Evolutionary conservation across 176 grass and related monocot genomes (phyloP).

Genomic region (Elymus sibiricus): DNA sequence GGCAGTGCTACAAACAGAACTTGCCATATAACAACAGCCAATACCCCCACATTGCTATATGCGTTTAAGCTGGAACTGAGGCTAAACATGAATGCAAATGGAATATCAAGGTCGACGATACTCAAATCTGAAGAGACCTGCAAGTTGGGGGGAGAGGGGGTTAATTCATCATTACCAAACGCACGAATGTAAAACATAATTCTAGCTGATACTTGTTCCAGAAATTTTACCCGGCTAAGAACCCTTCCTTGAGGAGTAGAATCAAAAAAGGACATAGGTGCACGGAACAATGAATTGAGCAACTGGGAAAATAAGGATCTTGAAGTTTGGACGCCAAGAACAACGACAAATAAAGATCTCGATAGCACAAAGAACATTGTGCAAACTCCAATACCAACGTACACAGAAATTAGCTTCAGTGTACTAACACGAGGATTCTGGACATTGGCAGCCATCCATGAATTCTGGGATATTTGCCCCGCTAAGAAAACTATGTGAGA

Average conservation of each 20-base stretch:
- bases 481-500: conserved; percentile 53
- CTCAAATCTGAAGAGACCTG: conserved; percentile 90
- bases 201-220: background rate
- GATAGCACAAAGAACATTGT: conserved; percentile 56
- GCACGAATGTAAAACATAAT: background rate
- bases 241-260: conserved; percentile 87
- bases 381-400: conserved; percentile 61
- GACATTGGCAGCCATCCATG: conserved; percentile 93
- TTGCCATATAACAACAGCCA: conserved; percentile 89
- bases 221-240: conserved; percentile 75
- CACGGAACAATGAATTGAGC: conserved; percentile 62
- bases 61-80: conserved; percentile 50
- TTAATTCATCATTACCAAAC: background rate
- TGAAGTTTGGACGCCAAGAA: conserved; percentile 72
- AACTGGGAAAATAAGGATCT: conserved; percentile 84
- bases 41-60: conserved; percentile 75
- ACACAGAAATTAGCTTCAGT: conserved; percentile 70
- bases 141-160: background rate
- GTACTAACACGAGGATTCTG: conserved; percentile 60
- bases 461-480: conserved; percentile 89
- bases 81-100: conserved; percentile 61
- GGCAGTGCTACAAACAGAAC: conserved; percentile 74
- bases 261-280: conserved; percentile 88
- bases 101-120: conserved; percentile 87
- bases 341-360: conserved; percentile 49